Percentiles rank a stretch among this genome's conserved stretches.
Evolutionary conservation across 148 eudicot genomes (phyloP).

Genomic region (Nyssa sinensis): DNA sequence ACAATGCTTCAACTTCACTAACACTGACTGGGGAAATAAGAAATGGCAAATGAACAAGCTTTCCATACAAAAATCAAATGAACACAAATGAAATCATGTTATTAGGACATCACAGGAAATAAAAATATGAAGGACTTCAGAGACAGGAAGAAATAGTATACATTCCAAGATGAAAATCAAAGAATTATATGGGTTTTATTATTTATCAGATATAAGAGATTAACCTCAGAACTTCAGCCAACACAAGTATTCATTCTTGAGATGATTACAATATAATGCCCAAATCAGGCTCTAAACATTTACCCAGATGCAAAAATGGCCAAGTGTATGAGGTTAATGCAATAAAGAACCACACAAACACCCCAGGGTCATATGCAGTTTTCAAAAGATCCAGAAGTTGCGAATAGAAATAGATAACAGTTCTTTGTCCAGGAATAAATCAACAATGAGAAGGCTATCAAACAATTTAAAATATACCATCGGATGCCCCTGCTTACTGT

Average conservation of each 20-base stretch:
- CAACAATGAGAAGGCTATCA: no score
- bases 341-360: no score
- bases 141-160: background rate
- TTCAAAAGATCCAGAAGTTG: no score
- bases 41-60: conserved; percentile 3
- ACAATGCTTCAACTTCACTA: conserved; percentile 97
- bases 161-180: background rate
- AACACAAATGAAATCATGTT: background rate
- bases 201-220: background rate
- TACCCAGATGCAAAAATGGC: background rate
- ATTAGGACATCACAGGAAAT: background rate
- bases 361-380: no score
- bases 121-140: background rate
- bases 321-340: background rate
- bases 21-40: conserved; percentile 67
- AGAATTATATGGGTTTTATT: background rate
- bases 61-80: background rate
- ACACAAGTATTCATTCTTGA: background rate
- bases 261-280: background rate
- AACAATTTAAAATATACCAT: no score
- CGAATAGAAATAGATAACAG: no score
- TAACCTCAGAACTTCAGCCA: background rate
- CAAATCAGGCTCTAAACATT: background rate
- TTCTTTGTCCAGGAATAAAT: no score
- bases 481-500: background rate